Evolutionary conservation across 495 filamentous ascomycete species (phyloP).

Genomic region (Cairneyella variabilis): DNA sequence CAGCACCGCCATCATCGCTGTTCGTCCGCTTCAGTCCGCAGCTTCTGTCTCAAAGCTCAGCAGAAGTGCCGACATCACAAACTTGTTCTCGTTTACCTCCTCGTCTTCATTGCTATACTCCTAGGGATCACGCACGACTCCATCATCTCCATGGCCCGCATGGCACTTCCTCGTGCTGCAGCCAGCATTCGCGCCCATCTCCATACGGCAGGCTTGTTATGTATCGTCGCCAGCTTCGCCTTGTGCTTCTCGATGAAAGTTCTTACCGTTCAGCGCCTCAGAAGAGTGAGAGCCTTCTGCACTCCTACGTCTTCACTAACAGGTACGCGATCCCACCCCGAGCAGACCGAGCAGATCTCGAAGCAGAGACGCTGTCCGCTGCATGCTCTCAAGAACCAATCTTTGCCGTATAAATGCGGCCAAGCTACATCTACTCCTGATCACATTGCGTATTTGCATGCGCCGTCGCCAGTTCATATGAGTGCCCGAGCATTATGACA

Average conservation of each 20-base stretch:
- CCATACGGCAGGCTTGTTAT: constrained; percentile 10
- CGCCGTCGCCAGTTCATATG: too few relatives aligned
- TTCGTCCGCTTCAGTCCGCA: too few relatives aligned
- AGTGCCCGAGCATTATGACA: too few relatives aligned
- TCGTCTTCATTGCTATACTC: constrained; percentile 9
- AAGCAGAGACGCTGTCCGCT: too few relatives aligned
- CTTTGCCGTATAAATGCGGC: too few relatives aligned
- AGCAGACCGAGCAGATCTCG: too few relatives aligned
- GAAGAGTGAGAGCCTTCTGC: too few relatives aligned
- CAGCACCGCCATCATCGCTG: neutral
- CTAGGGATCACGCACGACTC: constrained; percentile 11
- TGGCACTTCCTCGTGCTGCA: neutral
- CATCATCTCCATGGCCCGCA: constrained; percentile 1
- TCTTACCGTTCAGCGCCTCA: neutral
- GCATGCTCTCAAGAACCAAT: too few relatives aligned
- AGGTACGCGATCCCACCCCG: too few relatives aligned
- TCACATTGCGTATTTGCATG: too few relatives aligned
- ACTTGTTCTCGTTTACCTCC: neutral
- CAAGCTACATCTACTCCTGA: too few relatives aligned
- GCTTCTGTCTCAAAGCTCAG: constrained; percentile 6
- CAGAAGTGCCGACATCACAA: neutral
- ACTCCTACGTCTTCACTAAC: too few relatives aligned
- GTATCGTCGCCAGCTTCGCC: constrained; percentile 10
- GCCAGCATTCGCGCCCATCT: constrained; percentile 3
- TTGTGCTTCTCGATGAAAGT: constrained; percentile 8